Evolutionary conservation across 345 rosid genomes (phyloP).

Genomic region (Mallotus nudiflorus): DNA sequence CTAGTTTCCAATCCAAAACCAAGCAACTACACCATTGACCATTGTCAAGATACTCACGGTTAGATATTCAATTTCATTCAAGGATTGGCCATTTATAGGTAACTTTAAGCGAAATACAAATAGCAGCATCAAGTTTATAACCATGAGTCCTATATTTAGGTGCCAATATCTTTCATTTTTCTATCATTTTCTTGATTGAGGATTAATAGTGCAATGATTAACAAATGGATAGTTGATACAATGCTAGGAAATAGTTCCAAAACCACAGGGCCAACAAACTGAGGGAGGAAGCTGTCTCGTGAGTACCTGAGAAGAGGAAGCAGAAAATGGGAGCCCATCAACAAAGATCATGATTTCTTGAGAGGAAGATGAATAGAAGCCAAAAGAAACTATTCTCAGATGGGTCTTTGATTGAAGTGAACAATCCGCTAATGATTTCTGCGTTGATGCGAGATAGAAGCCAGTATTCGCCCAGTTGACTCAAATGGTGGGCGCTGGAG

Average conservation of each 20-base stretch:
- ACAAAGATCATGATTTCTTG: conserved; percentile 22
- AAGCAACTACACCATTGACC: no score
- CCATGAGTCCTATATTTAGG: background rate
- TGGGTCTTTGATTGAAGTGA: background rate
- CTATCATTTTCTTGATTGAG: background rate
- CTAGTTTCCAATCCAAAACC: no score
- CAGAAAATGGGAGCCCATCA: conserved; percentile 16
- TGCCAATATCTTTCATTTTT: background rate
- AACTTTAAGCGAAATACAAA: background rate
- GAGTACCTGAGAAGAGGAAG: conserved; percentile 13
- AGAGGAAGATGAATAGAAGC: background rate
- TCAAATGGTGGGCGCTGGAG: no score
- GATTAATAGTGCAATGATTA: background rate
- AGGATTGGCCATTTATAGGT: background rate
- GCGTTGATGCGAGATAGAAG: background rate
- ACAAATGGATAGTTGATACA: background rate
- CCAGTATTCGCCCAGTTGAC: no score
- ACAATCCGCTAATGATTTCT: background rate
- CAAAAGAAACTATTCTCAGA: background rate
- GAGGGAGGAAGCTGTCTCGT: background rate
- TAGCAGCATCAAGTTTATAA: background rate
- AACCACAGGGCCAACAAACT: background rate
- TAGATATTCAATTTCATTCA: background rate
- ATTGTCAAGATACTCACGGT: no score
- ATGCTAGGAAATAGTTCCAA: no score